Percentiles rank a stretch among this genome's conserved stretches.
Evolutionary conservation across 305 asterid species (phyloP).

Genomic region (Solanum aculeatissimum): DNA sequence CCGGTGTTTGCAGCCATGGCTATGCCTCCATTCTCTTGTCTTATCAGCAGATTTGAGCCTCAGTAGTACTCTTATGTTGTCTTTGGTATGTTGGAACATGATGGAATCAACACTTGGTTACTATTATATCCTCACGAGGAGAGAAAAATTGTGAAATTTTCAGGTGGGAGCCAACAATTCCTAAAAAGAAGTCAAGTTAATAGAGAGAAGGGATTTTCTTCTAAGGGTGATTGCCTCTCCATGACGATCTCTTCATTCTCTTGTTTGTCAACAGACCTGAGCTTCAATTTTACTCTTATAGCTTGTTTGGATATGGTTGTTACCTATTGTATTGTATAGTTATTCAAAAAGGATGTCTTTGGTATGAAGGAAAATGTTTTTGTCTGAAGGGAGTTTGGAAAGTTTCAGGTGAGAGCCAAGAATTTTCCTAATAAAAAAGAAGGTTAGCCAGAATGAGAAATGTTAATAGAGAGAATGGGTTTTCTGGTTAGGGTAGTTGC

Average conservation of each 20-base stretch:
- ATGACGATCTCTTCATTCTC: background rate
- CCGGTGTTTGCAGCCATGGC: constrained; percentile 1
- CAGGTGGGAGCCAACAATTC: background rate
- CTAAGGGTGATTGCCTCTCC: background rate
- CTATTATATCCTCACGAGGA: background rate
- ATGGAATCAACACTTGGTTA: background rate
- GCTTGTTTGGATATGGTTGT: no score
- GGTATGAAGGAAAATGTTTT: background rate
- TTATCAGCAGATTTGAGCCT: constrained; percentile 7
- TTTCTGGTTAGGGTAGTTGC: background rate
- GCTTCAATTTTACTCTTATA: background rate
- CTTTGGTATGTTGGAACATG: background rate
- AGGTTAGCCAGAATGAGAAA: background rate
- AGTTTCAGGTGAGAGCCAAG: background rate
- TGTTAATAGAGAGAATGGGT: background rate
- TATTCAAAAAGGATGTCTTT: background rate
- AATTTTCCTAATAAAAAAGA: background rate
- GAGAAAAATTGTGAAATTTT: background rate
- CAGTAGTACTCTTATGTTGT: background rate
- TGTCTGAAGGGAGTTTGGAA: background rate
- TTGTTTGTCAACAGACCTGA: background rate
- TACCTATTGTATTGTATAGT: no score
- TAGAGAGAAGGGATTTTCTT: background rate
- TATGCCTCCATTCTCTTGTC: background rate
- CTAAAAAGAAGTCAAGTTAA: background rate